Conservation (phyloP, 345 rosid species). For the Raphanus raphanistrum region DNA sequence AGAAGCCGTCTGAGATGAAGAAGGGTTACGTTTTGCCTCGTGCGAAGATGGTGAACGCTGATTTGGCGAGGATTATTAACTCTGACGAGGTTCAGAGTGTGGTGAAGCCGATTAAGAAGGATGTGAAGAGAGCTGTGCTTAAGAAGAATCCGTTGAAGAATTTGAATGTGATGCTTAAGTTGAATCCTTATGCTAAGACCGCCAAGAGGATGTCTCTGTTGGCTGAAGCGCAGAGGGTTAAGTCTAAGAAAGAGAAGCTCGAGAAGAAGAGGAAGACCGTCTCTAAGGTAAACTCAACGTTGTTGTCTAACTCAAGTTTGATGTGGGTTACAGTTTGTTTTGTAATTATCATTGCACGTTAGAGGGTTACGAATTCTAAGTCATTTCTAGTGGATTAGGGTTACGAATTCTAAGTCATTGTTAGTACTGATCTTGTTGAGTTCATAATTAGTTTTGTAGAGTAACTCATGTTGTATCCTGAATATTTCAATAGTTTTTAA, state of each 20-base stretch:
- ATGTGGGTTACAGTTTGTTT: not conserved
- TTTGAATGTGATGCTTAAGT: constrained; percentile 70
- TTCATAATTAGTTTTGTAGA: not conserved
- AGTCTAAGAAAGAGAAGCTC: constrained; percentile 97
- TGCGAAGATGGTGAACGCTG: constrained; percentile 95
- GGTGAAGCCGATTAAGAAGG: constrained; percentile 76
- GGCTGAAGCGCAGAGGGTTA: constrained; percentile 90
- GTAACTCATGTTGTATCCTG: not conserved
- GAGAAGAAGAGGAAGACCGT: constrained; percentile 73
- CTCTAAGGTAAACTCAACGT: constrained; percentile 57
- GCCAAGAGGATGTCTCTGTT: constrained; percentile 90
- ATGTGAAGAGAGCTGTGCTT: constrained; percentile 65
- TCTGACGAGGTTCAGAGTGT: constrained; percentile 95
- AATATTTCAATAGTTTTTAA: not conserved
- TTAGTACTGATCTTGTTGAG: no score
- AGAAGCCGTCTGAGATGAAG: constrained; percentile 82
- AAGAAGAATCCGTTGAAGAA: constrained; percentile 98
- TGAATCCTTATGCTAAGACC: constrained; percentile 95
- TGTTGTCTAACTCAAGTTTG: not conserved
- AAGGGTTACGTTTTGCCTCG: constrained; percentile 87
- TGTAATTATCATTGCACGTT: no score
- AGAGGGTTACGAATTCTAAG: no score
- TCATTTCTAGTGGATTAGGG: no score
- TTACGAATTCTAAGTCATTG: no score
- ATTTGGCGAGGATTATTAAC: constrained; percentile 85